A percentile compares a stretch with the other conserved stretches of the same genome.
These are phyloP conservation scores for Jimgerdemannia lactiflua DNA, from an alignment of 192 early-diverging fungal species.

Conservation along the genomic window DNA sequence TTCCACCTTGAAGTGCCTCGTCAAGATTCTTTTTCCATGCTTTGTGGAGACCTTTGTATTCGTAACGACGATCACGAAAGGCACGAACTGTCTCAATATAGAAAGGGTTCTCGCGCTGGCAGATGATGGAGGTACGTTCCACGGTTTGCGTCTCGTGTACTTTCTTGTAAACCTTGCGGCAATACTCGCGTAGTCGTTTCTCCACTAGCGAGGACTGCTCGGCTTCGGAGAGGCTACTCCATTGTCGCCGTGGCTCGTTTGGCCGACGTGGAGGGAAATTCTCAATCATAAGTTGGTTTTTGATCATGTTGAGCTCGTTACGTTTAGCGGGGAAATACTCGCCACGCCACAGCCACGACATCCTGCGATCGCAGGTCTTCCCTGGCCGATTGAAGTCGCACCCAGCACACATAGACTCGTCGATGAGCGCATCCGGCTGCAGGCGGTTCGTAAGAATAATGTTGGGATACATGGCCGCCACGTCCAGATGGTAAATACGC, in stretches of 20 bases:
- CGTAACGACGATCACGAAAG: slow-evolving; percentile 97
- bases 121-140: slow-evolving; percentile 86
- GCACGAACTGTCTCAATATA: slow-evolving; percentile 95
- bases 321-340: slow-evolving; percentile 91
- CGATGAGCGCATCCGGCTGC: slow-evolving; percentile 95
- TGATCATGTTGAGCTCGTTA: slow-evolving; percentile 91
- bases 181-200: slow-evolving; percentile 85
- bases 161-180: slow-evolving; percentile 83
- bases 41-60: slow-evolving; percentile 95
- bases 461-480: slow-evolving; percentile 99
- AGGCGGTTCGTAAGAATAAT: slow-evolving; percentile 98
- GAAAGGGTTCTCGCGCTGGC: slow-evolving; percentile 98
- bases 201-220: slow-evolving; percentile 75
- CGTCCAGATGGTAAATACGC: slow-evolving; percentile 97
- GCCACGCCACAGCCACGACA: slow-evolving; percentile 98
- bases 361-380: slow-evolving; percentile 86
- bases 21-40: slow-evolving; percentile 86
- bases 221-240: slow-evolving; percentile 57
- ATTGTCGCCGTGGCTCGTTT: slow-evolving; percentile 51
- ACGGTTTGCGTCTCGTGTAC: slow-evolving; percentile 79
- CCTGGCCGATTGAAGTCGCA: slow-evolving; percentile 93
- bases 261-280: slow-evolving; percentile 66
- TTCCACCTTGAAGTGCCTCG: slow-evolving; percentile 59
- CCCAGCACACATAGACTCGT: slow-evolving; percentile 81
- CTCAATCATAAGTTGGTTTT: slow-evolving; percentile 79